Evolutionary conservation across 441 rosid species (phyloP).

Genomic region (Syzygium malaccense): DNA sequence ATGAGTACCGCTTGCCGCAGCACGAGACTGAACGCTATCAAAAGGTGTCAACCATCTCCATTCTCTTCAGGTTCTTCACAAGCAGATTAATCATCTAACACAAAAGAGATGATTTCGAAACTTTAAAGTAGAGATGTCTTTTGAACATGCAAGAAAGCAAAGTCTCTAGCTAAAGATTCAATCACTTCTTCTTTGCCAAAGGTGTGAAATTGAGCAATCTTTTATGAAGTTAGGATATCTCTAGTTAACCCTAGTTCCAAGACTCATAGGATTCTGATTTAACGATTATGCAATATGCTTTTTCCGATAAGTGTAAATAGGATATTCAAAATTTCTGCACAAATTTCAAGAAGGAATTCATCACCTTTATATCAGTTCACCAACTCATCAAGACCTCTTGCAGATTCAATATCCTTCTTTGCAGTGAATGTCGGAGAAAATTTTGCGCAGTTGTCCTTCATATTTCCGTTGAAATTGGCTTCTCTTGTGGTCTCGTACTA

Average conservation of each 20-base stretch:
- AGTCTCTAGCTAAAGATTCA: not conserved
- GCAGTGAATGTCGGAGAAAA: not conserved
- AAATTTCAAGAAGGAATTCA: not conserved
- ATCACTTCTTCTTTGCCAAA: not conserved
- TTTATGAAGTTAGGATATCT: not conserved
- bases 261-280: not conserved
- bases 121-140: not conserved
- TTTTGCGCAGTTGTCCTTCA: not conserved
- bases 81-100: no score
- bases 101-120: not conserved
- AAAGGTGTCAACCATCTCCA: conserved; percentile 40
- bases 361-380: not conserved
- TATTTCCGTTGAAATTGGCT: not conserved
- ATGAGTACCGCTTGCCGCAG: conserved; percentile 95
- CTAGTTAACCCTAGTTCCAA: not conserved
- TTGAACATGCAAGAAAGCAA: not conserved
- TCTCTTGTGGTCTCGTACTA: not conserved
- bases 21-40: conserved; percentile 87
- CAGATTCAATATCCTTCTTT: not conserved
- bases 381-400: not conserved
- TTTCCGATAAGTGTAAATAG: not conserved
- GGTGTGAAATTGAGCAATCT: not conserved
- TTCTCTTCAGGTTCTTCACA: not conserved
- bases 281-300: not conserved
- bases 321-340: not conserved